Evolutionary conservation across 164 flowering plant genomes (phyloP).

Genomic region (Nymphaea colorata): DNA sequence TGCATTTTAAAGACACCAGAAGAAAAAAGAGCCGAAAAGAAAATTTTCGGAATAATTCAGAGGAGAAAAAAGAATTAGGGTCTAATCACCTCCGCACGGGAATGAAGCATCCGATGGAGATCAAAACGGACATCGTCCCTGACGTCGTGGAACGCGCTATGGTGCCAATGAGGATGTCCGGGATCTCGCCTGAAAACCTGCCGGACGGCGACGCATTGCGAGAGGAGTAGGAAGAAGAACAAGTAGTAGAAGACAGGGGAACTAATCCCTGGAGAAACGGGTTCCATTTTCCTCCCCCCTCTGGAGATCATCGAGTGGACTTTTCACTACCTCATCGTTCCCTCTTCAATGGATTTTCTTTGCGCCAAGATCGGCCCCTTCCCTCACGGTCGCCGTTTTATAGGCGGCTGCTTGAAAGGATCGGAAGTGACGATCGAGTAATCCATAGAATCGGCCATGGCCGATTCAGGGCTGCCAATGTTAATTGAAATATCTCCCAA

Average conservation of each 20-base stretch:
- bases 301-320: not conserved
- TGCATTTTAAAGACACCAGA: too few species aligned
- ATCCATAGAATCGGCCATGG: too few species aligned
- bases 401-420: not conserved
- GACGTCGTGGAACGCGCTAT: constrained; percentile 86
- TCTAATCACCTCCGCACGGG: constrained; percentile 72
- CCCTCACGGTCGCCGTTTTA: not conserved
- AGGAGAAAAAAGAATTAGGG: not conserved
- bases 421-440: not conserved
- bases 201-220: constrained; percentile 28
- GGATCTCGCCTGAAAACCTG: constrained; percentile 78
- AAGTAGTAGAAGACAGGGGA: not conserved
- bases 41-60: not conserved
- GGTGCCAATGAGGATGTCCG: constrained; percentile 94
- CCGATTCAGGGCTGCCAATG: too few species aligned
- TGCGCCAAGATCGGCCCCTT: not conserved
- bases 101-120: constrained; percentile 80
- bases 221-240: not conserved
- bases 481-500: too few species aligned
- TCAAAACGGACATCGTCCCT: constrained; percentile 65
- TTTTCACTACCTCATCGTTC: not conserved
- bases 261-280: not conserved
- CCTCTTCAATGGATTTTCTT: not conserved
- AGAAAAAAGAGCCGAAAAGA: too few species aligned
- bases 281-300: not conserved